These are phyloP conservation scores for Penicillium goetzii DNA, from an alignment of 495 filamentous ascomycete species.

Conservation along the genomic window DNA sequence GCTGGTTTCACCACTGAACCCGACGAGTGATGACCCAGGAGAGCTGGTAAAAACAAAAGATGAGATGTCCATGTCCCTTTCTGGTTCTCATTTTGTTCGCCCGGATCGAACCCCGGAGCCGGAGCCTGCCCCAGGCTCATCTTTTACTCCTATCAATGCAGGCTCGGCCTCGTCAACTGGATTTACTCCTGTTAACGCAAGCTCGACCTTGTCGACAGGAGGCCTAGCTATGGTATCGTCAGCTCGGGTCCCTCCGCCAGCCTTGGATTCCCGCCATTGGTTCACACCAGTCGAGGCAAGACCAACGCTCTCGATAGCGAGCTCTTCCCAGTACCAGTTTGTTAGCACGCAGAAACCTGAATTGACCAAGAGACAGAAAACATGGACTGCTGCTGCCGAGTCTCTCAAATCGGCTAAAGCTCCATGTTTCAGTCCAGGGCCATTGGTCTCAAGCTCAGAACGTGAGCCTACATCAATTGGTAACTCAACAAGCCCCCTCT, in stretches of 20 bases:
- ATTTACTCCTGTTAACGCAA: neutral
- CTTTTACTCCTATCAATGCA: neutral
- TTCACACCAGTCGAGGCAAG: neutral
- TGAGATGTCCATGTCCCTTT: neutral
- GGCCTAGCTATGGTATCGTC: neutral
- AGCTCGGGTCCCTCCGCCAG: neutral
- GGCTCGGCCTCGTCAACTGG: neutral
- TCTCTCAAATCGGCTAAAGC: neutral
- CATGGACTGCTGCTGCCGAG: neutral
- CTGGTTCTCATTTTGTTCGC: neutral
- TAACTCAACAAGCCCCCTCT: neutral
- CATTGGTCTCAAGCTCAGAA: neutral
- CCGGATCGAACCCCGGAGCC: neutral
- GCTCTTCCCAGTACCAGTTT: neutral
- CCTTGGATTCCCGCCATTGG: neutral
- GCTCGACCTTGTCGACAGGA: neutral
- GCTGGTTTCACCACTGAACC: neutral
- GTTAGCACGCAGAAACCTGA: neutral
- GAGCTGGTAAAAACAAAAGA: neutral
- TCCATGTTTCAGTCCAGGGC: neutral
- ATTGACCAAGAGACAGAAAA: neutral
- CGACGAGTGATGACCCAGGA: neutral
- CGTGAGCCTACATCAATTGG: neutral
- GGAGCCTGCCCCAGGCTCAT: neutral
- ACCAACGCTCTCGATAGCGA: neutral